Evolutionary conservation across 2,329 filamentous ascomycete genomes (phyloP).

Genomic region (Pseudocercospora cruenta): DNA sequence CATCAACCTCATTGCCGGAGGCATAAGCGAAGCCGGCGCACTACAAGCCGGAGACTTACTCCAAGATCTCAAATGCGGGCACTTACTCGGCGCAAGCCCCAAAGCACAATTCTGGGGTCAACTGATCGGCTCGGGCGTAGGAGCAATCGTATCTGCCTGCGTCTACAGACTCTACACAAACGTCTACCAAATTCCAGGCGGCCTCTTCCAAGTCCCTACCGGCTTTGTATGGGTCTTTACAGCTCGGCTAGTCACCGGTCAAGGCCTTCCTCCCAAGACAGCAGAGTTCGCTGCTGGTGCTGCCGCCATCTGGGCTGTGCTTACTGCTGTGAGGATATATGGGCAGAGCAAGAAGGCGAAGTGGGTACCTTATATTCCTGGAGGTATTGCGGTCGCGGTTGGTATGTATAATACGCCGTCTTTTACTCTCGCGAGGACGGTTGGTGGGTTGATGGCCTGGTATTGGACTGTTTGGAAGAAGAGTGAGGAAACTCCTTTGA

Average conservation of each 20-base stretch:
- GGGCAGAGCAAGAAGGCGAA: conserved; percentile 46
- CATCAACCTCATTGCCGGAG: conserved; percentile 92
- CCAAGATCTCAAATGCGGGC: conserved; percentile 96
- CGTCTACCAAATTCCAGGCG: conserved; percentile 86
- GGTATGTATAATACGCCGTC: conserved; percentile 98
- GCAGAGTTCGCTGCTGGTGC: conserved; percentile 76
- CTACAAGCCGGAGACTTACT: conserved; percentile 94
- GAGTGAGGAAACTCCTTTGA: conserved; percentile 72
- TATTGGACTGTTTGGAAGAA: conserved; percentile 69
- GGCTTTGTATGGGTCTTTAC: conserved; percentile 98
- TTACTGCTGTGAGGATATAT: conserved; percentile 72
- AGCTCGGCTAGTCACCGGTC: conserved; percentile 85
- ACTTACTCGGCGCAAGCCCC: conserved; percentile 86
- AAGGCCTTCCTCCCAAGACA: conserved; percentile 83
- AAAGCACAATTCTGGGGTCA: conserved; percentile 97
- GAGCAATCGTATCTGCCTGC: conserved; percentile 81
- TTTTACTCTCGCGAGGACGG: conserved; percentile 85
- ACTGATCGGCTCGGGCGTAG: conserved; percentile 83
- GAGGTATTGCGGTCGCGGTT: conserved; percentile 93
- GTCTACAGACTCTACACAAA: conserved; percentile 89
- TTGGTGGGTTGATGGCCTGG: conserved; percentile 76
- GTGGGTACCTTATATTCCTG: conserved; percentile 80
- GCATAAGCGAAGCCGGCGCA: conserved; percentile 81
- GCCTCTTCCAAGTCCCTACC: conserved; percentile 90
- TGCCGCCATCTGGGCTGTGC: conserved; percentile 71